Base-by-base conservation (phyloP, 768 basidiomycete species). In the Termitomyces titanicus region DNA sequence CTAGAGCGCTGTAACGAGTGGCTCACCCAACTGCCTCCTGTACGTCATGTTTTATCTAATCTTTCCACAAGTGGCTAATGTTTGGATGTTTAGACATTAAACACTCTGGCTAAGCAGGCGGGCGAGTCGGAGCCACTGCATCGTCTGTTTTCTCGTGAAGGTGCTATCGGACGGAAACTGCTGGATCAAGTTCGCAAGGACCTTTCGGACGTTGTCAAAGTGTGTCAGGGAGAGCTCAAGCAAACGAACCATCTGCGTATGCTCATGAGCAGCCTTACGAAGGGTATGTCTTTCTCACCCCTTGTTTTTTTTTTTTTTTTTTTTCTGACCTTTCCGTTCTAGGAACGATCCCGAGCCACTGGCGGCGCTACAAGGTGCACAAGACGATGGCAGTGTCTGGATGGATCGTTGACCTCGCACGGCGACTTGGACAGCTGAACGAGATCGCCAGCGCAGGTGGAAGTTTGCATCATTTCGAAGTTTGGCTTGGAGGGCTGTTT, bases 171-270 rank as follows among this genome's bases (percentile, higher is more conserved):
- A 7, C 77, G 76, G 61, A 89, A 81, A 64, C 79, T 99, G 9
- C 78, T 98, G n/a, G 73, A 74, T 11, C 83, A 85, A 54, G 89
- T 98, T 49, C 81, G 85, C 47, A 83, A 76, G 67, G 97, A 98
- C 68, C 82, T 99, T 17, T 72, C 74, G 12, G 86, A 93, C 61
- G 84, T 98, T 29, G 80, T 88, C 55, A 83, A 86, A 65, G 91
- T 97, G 40, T 94, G 92, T 70, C 79, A 85, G 63, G 95, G 94
- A 48, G 82, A 82, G 59, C 73, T 93, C 49, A 97, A 97, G 76
- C 95, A 97, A 70, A 98, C 96, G 1, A 99, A 99, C 67, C 92
- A 97, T 65, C 76, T 96, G 27, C 86, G 97, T n/a, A 85, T 83
- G 4, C 76, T 99, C 25, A 89, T 98, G 85, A 91, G 91, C 61